Evolutionary conservation across 163 green algal species (phyloP), one percentile per base, ranked within the genome.

Genomic region (Trebouxia gelatinosa): DNA sequence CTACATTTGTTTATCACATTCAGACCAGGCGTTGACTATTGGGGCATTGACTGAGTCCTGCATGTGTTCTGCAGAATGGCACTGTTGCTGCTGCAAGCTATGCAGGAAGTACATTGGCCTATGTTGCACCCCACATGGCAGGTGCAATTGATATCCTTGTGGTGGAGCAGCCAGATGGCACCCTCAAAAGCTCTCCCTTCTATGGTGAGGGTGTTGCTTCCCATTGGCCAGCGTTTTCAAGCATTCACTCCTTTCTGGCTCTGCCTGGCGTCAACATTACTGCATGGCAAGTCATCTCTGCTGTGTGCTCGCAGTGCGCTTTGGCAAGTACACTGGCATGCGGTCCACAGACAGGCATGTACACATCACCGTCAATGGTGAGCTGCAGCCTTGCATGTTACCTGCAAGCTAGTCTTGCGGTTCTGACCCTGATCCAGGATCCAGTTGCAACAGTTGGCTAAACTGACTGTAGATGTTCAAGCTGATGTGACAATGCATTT

Each of bases 71-170:
- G 40, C 40, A 76, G 68, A 76, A 61, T 62, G 68, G 68, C 40
- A 82, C 78, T 32, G 71, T 79, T 13, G 70, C 70, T 39, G 70
- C 78, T 17, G 70, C 50, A 28, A 74, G 82, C 59, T 64, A 74
- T 43, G 89, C 91, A 0, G 87, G 88, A 32, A 92, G 79, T 59
- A 89, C 84, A 7, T 80, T 94, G 9, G 71, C 91, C 1, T 87
- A 85, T 68, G 85, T 88, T 23, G 87, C 93, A 19, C 91, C 91
- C 0, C 90, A 95, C 46, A 81, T 97, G 21, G 87, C 90, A 21
- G 95, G 95, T 21, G 92, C 95, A 17, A 93, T 98, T 64, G 94
- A 98, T 83, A 93, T 98, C 61, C 87, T 98, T 77, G 89, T 93
- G 9, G 92, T 98, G 5, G 75, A 89, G 54, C 92, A 98, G 80